Evolutionary conservation across 192 early-diverging fungal species (phyloP).

Genomic region (Rhizophagus clarus): DNA sequence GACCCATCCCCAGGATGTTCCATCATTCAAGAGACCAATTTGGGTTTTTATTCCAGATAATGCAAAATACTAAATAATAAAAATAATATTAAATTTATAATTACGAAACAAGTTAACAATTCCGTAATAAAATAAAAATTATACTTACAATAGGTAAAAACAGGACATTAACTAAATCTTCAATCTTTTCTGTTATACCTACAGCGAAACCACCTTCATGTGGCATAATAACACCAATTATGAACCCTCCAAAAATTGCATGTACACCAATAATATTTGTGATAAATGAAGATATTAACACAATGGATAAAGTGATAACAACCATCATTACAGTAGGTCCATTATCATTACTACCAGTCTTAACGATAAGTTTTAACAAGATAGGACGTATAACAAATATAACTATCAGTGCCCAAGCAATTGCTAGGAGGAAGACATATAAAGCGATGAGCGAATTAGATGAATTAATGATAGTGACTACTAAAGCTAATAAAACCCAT

Average conservation of each 20-base stretch:
- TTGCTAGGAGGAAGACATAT: slow-evolving; percentile 76
- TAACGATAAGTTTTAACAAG: slow-evolving; percentile 50
- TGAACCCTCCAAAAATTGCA: slow-evolving; percentile 91
- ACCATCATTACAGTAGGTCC: slow-evolving; percentile 62
- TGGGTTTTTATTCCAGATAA: slow-evolving; percentile 91
- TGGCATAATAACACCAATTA: slow-evolving; percentile 85
- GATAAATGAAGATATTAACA: slow-evolving; percentile 75
- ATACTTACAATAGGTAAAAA: slow-evolving; percentile 78
- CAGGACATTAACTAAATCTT: slow-evolving; percentile 84
- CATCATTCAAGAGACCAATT: slow-evolving; percentile 72
- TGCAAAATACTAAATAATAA: slow-evolving; percentile 73
- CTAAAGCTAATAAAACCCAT: slow-evolving; percentile 82
- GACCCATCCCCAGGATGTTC: slow-evolving; percentile 73
- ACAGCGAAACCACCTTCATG: slow-evolving; percentile 87
- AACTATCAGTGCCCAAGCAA: slow-evolving; percentile 74
- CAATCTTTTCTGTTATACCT: slow-evolving; percentile 88
- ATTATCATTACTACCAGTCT: slow-evolving; percentile 54
- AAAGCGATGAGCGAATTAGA: slow-evolving; percentile 68
- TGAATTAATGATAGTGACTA: slow-evolving; percentile 87
- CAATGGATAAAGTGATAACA: slow-evolving; percentile 72
- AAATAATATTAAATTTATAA: slow-evolving; percentile 3
- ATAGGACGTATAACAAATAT: slow-evolving; percentile 69
- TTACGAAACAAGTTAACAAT: background rate
- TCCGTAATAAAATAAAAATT: background rate
- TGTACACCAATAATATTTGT: slow-evolving; percentile 89